A percentile compares a stretch with the other conserved stretches of the same genome.
These are phyloP conservation scores for Metarhizium album DNA, from an alignment of 2,329 filamentous ascomycete genomes.

Conservation along the genomic window DNA sequence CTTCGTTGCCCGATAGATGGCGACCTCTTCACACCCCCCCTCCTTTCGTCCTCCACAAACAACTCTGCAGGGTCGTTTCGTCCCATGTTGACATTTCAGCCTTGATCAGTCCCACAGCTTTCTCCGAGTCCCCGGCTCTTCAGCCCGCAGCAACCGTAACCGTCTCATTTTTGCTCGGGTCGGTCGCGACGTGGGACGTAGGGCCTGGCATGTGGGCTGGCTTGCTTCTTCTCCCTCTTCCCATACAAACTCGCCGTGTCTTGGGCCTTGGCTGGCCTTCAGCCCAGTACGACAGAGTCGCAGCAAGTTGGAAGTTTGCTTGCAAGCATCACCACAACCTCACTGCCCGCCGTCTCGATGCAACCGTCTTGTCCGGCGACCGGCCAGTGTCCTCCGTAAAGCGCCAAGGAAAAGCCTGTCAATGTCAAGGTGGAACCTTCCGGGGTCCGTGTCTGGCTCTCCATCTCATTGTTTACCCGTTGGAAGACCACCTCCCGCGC, in stretches of 20 bases:
- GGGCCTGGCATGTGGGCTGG: not conserved
- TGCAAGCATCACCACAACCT: not conserved
- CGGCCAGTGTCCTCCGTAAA: too few species aligned
- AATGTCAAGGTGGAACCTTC: not conserved
- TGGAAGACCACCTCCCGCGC: not conserved
- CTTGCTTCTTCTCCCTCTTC: not conserved
- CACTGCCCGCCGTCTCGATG: not conserved
- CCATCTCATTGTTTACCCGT: not conserved
- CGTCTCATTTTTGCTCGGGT: not conserved
- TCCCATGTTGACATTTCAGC: not conserved
- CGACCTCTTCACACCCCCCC: not conserved
- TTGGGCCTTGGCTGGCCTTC: not conserved
- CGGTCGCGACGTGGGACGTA: not conserved
- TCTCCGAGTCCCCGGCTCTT: not conserved
- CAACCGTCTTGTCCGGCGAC: too few species aligned
- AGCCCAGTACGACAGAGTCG: not conserved
- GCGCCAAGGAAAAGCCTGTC: not conserved
- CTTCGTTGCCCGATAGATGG: too few species aligned
- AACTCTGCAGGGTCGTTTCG: not conserved
- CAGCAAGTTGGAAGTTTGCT: not conserved
- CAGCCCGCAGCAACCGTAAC: not conserved
- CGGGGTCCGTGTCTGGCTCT: not conserved
- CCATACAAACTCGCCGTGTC: too few species aligned
- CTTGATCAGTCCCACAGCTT: not conserved
- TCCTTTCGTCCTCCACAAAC: not conserved